A percentile compares a stretch with the other conserved stretches of the same genome.
phyloP scores from a whole-genome alignment of 495 filamentous ascomycete genomes.

The Aspergillus cavernicola region DNA sequence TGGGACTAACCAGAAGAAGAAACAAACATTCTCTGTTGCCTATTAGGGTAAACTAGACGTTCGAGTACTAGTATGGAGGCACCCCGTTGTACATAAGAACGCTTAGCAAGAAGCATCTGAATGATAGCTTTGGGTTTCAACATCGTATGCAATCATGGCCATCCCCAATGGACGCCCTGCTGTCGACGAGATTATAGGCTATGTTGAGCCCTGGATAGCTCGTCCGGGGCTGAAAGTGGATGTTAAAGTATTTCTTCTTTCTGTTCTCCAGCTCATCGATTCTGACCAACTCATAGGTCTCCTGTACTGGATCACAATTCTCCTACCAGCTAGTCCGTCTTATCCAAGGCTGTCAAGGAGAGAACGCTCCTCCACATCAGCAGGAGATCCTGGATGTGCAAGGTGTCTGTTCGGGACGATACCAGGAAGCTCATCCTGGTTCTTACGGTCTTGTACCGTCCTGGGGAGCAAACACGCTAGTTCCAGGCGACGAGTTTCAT shows the following conservation, averaged over 20 bases:
- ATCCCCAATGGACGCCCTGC: too few relatives aligned
- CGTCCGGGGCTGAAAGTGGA: neutral
- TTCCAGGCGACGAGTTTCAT: neutral
- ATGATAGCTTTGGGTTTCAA: too few relatives aligned
- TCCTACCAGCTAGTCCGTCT: neutral
- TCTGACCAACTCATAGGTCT: neutral
- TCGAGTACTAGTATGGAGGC: too few relatives aligned
- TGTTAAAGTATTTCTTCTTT: neutral
- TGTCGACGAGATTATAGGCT: neutral
- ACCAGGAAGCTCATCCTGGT: neutral
- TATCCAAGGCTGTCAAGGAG: too few relatives aligned
- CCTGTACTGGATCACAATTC: neutral
- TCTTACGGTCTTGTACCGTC: neutral
- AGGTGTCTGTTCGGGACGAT: neutral
- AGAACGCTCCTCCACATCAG: neutral
- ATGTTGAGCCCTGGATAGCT: neutral
- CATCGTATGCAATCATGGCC: too few relatives aligned
- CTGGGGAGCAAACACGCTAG: neutral
- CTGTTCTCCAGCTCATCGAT: too few relatives aligned
- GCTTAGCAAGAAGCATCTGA: too few relatives aligned
- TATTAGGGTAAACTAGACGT: too few relatives aligned
- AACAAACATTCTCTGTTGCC: too few relatives aligned
- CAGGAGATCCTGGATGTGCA: neutral
- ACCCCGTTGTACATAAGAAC: too few relatives aligned
- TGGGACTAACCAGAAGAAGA: too few relatives aligned